A percentile compares a stretch with the other conserved stretches of the same genome.
Evolutionary conservation across 148 eudicot species (phyloP).

Genomic region (Selenicereus undatus): DNA sequence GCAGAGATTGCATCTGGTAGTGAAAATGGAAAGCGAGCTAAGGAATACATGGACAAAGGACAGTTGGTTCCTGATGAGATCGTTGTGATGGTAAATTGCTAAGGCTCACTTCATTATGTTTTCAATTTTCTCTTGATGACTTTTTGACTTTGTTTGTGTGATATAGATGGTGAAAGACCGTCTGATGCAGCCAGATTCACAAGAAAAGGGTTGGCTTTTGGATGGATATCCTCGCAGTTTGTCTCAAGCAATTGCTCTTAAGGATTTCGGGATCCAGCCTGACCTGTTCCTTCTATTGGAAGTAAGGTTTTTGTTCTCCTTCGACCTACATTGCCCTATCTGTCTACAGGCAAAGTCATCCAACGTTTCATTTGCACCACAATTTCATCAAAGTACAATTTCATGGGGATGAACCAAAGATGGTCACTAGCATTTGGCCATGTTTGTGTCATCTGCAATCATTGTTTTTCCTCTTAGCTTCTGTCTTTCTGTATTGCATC

Average conservation of each 20-base stretch:
- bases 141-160: conserved; percentile 18
- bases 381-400: background rate
- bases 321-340: background rate
- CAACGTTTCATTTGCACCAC: background rate
- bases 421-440: background rate
- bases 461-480: background rate
- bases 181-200: conserved; percentile 65
- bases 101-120: background rate
- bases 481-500: background rate
- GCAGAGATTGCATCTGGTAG: conserved; percentile 82
- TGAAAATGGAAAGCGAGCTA: conserved; percentile 79
- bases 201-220: conserved; percentile 94
- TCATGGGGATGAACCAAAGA: background rate
- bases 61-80: conserved; percentile 93
- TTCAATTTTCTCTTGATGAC: conserved; percentile 2
- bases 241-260: conserved; percentile 92
- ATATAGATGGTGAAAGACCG: conserved; percentile 96
- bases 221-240: conserved; percentile 96
- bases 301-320: conserved; percentile 48
- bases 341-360: background rate
- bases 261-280: conserved; percentile 71
- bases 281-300: conserved; percentile 90
- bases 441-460: background rate
- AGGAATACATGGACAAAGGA: conserved; percentile 94
- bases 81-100: conserved; percentile 67